Evolutionary conservation across 257 asterid species (phyloP), one percentile per base, ranked within the genome.

Genomic region (Nicotiana attenuata): DNA sequence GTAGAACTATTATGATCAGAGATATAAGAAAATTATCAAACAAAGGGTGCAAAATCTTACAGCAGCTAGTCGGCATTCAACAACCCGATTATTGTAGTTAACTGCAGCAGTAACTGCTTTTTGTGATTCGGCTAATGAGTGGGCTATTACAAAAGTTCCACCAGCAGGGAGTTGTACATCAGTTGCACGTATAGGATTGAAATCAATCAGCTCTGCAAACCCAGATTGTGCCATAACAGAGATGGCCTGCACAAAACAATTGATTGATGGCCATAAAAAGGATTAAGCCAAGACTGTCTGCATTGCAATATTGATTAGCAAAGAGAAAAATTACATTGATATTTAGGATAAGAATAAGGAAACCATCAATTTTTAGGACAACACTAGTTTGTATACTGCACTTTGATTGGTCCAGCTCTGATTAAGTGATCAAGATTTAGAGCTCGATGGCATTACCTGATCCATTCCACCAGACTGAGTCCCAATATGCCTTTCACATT

Each of bases 401-500:
- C 47, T 41, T 41, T 41, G 47, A 41, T 41, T 41, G 47, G 11
- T 41, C 47, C 47, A 41, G 10, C 47, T 41, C 59, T 71, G 14
- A 47, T 31, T 71, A 71, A 71, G 20, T 14, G 56, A 69, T 52
- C 78, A 31, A 77, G 50, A 82, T 10, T 29, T 24, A 63, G 83
- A 83, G n/a, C 69, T 35, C n/a, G 17, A 61, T 77, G 22, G 19
- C 80, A 60, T 82, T 87, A 96, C 99, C 97, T 92, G 99, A 86
- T 96, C 99, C 99, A 96, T 96, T 85, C 99, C 99, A 87, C 98
- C 99, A 82, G 99, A 96, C 83, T 93, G 98, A 41, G 99, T 96
- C 55, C 98, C 99, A 56, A 96, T 94, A 84, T 94, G 97, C 84
- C 98, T 89, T 88, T 96, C 99, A 82, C 99, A 96, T 82, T 90